Percentiles rank a stretch among this genome's conserved stretches.
Conservation (phyloP, 495 filamentous ascomycete genomes). For the Lasiosphaeris hirsuta region DNA sequence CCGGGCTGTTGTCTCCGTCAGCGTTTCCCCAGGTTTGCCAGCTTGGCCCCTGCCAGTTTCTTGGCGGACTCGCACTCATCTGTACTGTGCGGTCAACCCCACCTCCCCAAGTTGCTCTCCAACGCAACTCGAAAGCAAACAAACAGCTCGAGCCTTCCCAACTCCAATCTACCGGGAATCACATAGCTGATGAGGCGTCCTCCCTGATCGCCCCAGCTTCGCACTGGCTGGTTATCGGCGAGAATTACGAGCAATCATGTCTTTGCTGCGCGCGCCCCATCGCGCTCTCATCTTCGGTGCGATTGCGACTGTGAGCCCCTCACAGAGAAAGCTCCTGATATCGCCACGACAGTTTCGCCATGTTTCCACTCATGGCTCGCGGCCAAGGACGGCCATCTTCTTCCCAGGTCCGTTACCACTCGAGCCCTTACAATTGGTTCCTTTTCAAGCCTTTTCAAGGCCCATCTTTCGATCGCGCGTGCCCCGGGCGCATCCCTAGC, state of each 20-base stretch:
- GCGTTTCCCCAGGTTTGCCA: too few relatives aligned
- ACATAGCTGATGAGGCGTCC: constrained; percentile 25
- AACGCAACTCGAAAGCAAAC: neutral
- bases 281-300: constrained; percentile 9
- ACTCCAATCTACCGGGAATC: too few relatives aligned
- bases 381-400: constrained; percentile 74
- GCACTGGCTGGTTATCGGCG: constrained; percentile 26
- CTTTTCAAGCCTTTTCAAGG: neutral
- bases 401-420: constrained; percentile 63
- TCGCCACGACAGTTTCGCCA: constrained; percentile 12
- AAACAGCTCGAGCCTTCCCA: neutral
- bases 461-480: neutral
- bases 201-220: constrained; percentile 24
- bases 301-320: neutral
- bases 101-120: neutral
- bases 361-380: constrained; percentile 21
- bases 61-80: too few relatives aligned
- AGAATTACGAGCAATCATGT: constrained; percentile 19
- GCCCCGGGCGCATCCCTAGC: neutral
- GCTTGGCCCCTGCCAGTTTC: too few relatives aligned
- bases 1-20: too few relatives aligned
- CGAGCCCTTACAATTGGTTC: neutral
- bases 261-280: constrained; percentile 17
- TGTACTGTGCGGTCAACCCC: neutral
- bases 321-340: neutral